These are phyloP conservation scores for Colletotrichum endophyticum DNA, from an alignment of 2,329 filamentous ascomycete genomes.

Conservation along the genomic window DNA sequence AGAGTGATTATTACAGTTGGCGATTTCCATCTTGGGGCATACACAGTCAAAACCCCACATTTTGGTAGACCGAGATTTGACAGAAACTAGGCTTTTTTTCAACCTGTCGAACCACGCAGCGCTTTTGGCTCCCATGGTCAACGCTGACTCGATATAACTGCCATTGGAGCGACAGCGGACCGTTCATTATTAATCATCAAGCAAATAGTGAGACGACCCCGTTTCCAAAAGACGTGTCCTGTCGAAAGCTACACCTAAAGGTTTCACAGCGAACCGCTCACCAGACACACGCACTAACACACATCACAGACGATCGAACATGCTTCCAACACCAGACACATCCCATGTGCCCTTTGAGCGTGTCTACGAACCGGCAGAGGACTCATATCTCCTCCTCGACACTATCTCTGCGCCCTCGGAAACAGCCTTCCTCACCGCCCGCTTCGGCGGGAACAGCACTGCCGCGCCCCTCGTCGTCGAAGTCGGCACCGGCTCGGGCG, in stretches of 20 bases:
- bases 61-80: neutral
- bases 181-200: neutral
- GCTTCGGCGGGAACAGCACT: constrained; percentile 54
- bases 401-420: constrained; percentile 79
- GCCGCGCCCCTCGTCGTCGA: constrained; percentile 73
- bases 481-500: constrained; percentile 88
- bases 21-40: neutral
- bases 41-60: neutral
- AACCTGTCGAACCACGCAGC: neutral
- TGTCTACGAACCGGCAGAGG: constrained; percentile 94
- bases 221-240: neutral
- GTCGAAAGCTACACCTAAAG: neutral
- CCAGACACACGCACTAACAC: neutral
- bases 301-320: constrained; percentile 37
- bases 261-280: neutral
- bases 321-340: constrained; percentile 94
- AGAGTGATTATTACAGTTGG: neutral
- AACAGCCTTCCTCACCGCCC: constrained; percentile 67
- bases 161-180: neutral
- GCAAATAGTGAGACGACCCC: neutral
- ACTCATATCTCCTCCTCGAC: constrained; percentile 93
- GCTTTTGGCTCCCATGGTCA: neutral
- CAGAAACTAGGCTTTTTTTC: neutral
- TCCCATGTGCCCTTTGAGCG: constrained; percentile 87
- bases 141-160: neutral